Conservation (phyloP, 2,329 filamentous ascomycete species). For the Pseudogymnoascus verrucosus region DNA sequence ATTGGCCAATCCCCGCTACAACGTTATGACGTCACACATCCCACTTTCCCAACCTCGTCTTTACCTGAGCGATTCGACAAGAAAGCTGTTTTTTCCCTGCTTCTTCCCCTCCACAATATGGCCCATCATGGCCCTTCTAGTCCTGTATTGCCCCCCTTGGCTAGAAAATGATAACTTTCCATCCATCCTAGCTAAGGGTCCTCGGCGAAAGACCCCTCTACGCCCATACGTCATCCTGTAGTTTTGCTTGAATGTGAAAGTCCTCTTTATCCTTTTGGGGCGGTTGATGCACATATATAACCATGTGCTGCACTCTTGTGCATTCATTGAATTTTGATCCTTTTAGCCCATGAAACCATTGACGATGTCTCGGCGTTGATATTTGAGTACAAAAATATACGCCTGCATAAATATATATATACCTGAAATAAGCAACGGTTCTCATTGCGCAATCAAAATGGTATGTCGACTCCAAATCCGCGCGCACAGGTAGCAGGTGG, state of each 20-base stretch:
- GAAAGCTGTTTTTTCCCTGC: background rate
- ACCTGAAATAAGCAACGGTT: background rate
- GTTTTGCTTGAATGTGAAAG: background rate
- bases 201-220: background rate
- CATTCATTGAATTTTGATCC: background rate
- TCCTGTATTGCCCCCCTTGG: background rate
- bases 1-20: background rate
- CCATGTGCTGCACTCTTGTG: background rate
- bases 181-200: background rate
- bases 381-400: background rate
- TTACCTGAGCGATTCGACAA: background rate
- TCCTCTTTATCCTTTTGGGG: background rate
- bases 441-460: background rate
- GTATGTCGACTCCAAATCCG: background rate
- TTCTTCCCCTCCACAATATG: background rate
- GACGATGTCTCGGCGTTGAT: background rate
- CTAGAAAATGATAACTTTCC: background rate
- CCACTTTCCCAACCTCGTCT: constrained; percentile 3
- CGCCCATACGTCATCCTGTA: background rate
- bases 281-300: constrained; percentile 4
- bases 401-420: background rate
- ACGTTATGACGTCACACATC: background rate
- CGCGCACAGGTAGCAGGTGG: background rate
- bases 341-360: background rate
- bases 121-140: constrained; percentile 1